Evolutionary conservation across 2,329 filamentous ascomycete species (phyloP).

Genomic region (Acarospora socialis): DNA sequence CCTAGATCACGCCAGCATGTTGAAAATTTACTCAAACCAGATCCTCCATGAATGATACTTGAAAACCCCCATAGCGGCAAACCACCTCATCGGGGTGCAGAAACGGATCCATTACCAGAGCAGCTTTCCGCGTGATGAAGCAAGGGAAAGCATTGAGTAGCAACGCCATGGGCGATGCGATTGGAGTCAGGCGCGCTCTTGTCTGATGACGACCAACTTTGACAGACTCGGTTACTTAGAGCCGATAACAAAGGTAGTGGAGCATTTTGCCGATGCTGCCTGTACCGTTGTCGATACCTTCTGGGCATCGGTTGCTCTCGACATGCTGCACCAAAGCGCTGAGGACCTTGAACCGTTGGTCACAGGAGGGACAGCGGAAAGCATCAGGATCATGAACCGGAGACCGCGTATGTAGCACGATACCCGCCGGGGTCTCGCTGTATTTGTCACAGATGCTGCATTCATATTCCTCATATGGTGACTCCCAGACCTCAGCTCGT

Average conservation of each 20-base stretch:
- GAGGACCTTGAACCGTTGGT: not conserved
- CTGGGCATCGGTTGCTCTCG: not conserved
- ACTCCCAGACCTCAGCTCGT: not conserved
- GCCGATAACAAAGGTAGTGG: not conserved
- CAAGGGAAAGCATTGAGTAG: too few relatives aligned
- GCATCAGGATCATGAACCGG: not conserved
- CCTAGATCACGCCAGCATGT: too few relatives aligned
- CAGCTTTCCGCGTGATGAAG: too few relatives aligned
- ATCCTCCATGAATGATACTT: too few relatives aligned
- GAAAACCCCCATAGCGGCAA: too few relatives aligned
- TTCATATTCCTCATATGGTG: not conserved
- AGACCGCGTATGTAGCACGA: not conserved
- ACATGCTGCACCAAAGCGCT: not conserved
- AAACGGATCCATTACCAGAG: too few relatives aligned
- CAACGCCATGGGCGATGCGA: too few relatives aligned
- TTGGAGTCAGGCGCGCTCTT: too few relatives aligned
- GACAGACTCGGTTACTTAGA: too few relatives aligned
- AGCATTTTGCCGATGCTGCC: slow-evolving; percentile 1
- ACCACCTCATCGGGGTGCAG: too few relatives aligned
- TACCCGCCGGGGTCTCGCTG: not conserved
- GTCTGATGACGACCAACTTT: too few relatives aligned
- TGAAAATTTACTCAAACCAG: too few relatives aligned
- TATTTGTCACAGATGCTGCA: not conserved
- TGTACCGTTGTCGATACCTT: not conserved
- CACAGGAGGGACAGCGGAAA: not conserved